A percentile compares a stretch with the other conserved stretches of the same genome.
Evolutionary conservation across 2,329 filamentous ascomycete species (phyloP).

Genomic region (Davidsoniella australis): DNA sequence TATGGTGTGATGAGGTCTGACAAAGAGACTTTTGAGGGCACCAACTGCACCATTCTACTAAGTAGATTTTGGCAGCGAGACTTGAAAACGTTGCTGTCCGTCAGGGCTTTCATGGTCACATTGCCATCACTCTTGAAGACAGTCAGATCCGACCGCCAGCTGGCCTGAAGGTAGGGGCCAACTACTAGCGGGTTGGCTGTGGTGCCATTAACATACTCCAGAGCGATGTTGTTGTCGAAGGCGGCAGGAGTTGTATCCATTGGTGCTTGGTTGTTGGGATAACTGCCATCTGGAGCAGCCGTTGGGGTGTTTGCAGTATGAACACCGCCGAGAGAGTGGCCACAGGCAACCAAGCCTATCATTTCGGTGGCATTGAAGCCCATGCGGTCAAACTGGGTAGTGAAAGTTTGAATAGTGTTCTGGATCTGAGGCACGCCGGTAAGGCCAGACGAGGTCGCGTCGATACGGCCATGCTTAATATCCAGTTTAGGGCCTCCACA

Average conservation of each 20-base stretch:
- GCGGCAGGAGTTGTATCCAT: constrained; percentile 30
- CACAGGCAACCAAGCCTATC: constrained; percentile 43
- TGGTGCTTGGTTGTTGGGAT: constrained; percentile 25
- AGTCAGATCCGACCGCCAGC: constrained; percentile 35
- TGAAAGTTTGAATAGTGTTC: constrained; percentile 34
- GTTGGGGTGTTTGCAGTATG: constrained; percentile 36
- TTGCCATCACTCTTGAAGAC: constrained; percentile 40
- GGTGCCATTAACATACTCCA: constrained; percentile 36
- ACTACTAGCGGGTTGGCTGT: constrained; percentile 38
- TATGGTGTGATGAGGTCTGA: constrained; percentile 37
- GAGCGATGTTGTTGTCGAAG: constrained; percentile 41
- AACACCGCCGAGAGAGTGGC: constrained; percentile 43
- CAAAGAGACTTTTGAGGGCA: constrained; percentile 33
- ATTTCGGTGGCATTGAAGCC: constrained; percentile 39
- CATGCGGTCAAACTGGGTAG: constrained; percentile 38
- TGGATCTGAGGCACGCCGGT: constrained; percentile 39
- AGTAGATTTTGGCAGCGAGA: constrained; percentile 32
- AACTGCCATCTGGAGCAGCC: constrained; percentile 29
- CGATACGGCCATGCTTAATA: constrained; percentile 34
- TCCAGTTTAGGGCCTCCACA: constrained; percentile 41
- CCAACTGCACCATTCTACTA: constrained; percentile 44
- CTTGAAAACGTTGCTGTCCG: constrained; percentile 27
- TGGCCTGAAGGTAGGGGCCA: constrained; percentile 27
- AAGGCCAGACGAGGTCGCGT: constrained; percentile 31
- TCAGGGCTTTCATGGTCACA: constrained; percentile 33